Percentiles rank a stretch among this genome's conserved stretches.
Conservation (phyloP, 2,329 filamentous ascomycete genomes). For the Pseudofabraea citricarpa region DNA sequence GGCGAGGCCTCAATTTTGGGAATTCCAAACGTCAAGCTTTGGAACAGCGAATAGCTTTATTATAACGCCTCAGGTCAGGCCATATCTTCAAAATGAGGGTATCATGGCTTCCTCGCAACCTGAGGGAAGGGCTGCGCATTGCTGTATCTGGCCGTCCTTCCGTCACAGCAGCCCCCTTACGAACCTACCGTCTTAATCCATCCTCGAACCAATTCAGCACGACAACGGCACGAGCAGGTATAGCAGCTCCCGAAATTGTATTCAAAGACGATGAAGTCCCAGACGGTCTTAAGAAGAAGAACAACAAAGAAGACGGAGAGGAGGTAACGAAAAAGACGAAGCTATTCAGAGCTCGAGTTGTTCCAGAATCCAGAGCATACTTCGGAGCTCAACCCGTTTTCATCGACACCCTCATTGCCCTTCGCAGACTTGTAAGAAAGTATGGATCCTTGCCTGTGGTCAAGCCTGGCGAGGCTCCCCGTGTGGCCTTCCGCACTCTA, state of each 20-base stretch:
- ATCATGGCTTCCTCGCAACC: slow-evolving; percentile 22
- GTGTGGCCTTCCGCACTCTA: slow-evolving; percentile 76
- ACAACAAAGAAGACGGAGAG: slow-evolving; percentile 11
- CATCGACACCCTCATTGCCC: slow-evolving; percentile 74
- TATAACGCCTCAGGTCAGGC: background rate
- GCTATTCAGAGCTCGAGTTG: slow-evolving; percentile 57
- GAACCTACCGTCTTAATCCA: slow-evolving; percentile 13
- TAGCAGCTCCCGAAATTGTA: slow-evolving; percentile 39
- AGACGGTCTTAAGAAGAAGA: too few species aligned
- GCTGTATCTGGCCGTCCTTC: slow-evolving; percentile 12
- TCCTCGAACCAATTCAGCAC: slow-evolving; percentile 18
- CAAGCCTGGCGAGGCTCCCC: slow-evolving; percentile 59
- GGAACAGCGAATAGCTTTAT: background rate
- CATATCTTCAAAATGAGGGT: slow-evolving; percentile 24
- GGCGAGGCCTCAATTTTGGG: background rate
- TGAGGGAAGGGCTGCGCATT: slow-evolving; percentile 22
- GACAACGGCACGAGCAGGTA: slow-evolving; percentile 27
- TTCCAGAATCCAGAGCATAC: slow-evolving; percentile 88
- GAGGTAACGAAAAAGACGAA: slow-evolving; percentile 20
- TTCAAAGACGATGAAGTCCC: slow-evolving; percentile 26
- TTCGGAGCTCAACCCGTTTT: slow-evolving; percentile 84
- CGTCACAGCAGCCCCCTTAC: slow-evolving; percentile 5
- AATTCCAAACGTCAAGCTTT: background rate
- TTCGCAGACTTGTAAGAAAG: slow-evolving; percentile 67
- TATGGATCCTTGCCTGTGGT: slow-evolving; percentile 70